Evolutionary conservation across 139 green algal species (phyloP).

Genomic region (Chlorella sp.): DNA sequence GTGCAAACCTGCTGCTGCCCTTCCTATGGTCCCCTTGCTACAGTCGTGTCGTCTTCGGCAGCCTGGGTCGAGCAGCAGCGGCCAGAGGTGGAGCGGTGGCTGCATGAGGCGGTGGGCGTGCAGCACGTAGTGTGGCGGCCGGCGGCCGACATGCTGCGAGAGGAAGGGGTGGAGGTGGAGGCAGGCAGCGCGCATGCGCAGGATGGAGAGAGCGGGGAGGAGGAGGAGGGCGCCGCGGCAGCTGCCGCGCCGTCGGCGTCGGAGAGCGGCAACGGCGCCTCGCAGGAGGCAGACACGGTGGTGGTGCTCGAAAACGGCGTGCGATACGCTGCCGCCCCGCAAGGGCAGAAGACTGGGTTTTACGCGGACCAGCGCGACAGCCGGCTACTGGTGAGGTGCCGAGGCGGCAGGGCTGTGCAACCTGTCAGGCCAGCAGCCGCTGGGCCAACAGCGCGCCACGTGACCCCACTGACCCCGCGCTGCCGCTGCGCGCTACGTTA

Average conservation of each 20-base stretch:
- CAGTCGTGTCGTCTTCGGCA: too few species aligned
- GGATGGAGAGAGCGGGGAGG: conserved; percentile 43
- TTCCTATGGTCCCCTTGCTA: too few species aligned
- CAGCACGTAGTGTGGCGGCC: conserved; percentile 63
- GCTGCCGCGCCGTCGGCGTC: neutral
- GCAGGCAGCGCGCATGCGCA: conserved; percentile 45
- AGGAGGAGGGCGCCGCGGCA: neutral
- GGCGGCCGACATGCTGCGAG: conserved; percentile 53
- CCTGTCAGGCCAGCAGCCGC: too few species aligned
- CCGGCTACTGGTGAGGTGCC: too few species aligned
- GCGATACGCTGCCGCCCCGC: conserved; percentile 28
- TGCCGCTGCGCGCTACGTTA: too few species aligned
- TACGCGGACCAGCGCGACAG: conserved; percentile 89
- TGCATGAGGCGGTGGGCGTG: conserved; percentile 7
- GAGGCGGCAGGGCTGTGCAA: too few species aligned
- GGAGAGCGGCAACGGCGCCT: neutral
- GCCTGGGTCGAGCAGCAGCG: conserved; percentile 15
- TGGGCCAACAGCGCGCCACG: too few species aligned
- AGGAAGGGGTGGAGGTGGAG: conserved; percentile 46
- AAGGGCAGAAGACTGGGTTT: conserved; percentile 80
- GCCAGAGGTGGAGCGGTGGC: neutral
- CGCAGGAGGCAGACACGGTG: conserved; percentile 5
- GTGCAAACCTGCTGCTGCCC: too few species aligned
- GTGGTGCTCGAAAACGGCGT: conserved; percentile 60
- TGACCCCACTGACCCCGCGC: too few species aligned